Conservation (phyloP, 441 rosid species). For the Gossypium schwendimanii region DNA sequence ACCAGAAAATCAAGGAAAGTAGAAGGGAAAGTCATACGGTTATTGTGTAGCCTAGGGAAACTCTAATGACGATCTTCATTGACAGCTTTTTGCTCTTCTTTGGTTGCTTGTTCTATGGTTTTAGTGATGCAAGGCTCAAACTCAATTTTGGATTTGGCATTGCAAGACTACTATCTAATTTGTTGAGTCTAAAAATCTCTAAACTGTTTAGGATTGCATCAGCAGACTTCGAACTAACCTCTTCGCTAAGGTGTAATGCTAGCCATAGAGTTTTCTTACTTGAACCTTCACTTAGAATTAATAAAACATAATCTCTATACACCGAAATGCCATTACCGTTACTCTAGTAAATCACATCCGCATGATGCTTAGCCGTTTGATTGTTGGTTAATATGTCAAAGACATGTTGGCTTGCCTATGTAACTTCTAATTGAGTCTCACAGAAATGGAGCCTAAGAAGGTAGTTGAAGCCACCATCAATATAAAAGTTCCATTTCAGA, state of each 20-base stretch:
- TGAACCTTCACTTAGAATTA: not conserved
- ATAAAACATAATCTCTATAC: slow-evolving; percentile 21
- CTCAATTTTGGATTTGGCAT: not conserved
- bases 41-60: not conserved
- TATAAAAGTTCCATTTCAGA: not conserved
- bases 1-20: not conserved
- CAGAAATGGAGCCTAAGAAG: slow-evolving; percentile 17
- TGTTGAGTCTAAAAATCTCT: slow-evolving; percentile 28
- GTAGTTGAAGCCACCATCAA: slow-evolving; percentile 15
- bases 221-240: not conserved
- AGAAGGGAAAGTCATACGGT: not conserved
- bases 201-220: slow-evolving; percentile 29
- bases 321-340: slow-evolving; percentile 22
- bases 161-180: slow-evolving; percentile 11
- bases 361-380: not conserved
- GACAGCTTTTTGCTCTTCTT: not conserved
- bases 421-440: not conserved
- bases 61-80: not conserved
- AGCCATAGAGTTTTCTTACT: not conserved
- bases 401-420: not conserved
- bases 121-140: not conserved
- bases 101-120: not conserved
- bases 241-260: not conserved
- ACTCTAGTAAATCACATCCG: slow-evolving; percentile 12
- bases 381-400: slow-evolving; percentile 24